phyloP scores from a whole-genome alignment of 2,329 filamentous ascomycete species.

The Talaromyces marneffei region DNA sequence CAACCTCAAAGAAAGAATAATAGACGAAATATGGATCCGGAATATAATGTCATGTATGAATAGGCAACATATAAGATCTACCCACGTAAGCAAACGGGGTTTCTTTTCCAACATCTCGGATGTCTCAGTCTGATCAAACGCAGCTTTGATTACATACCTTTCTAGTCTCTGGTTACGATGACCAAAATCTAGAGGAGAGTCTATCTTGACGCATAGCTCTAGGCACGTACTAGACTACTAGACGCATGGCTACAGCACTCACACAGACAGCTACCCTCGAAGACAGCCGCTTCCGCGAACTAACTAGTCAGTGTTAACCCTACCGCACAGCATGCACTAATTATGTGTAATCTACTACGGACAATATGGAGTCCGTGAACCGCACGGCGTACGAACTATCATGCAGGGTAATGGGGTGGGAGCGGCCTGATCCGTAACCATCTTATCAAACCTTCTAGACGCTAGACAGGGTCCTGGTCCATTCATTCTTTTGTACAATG shows the following conservation, averaged over 20 bases:
- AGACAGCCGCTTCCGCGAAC: neutral
- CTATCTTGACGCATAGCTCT: neutral
- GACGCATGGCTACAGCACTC: neutral
- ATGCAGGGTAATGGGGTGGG: neutral
- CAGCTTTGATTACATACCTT: neutral
- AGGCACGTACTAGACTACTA: neutral
- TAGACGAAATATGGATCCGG: neutral
- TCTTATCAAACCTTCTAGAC: constrained; percentile 2
- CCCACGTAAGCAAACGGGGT: neutral
- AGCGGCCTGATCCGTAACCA: neutral
- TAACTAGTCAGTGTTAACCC: neutral
- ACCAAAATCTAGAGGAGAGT: neutral
- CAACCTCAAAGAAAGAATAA: neutral
- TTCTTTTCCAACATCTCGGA: neutral
- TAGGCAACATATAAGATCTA: neutral
- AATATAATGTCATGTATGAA: neutral
- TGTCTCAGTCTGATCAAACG: neutral
- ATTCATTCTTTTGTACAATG: neutral
- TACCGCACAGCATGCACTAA: neutral
- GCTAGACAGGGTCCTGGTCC: constrained; percentile 1
- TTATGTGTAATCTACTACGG: neutral
- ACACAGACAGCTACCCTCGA: neutral
- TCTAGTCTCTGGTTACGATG: neutral
- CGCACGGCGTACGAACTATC: neutral
- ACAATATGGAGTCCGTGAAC: neutral